Conservation (phyloP, 306 rosid genomes). For the Acacia melanoxylon region DNA sequence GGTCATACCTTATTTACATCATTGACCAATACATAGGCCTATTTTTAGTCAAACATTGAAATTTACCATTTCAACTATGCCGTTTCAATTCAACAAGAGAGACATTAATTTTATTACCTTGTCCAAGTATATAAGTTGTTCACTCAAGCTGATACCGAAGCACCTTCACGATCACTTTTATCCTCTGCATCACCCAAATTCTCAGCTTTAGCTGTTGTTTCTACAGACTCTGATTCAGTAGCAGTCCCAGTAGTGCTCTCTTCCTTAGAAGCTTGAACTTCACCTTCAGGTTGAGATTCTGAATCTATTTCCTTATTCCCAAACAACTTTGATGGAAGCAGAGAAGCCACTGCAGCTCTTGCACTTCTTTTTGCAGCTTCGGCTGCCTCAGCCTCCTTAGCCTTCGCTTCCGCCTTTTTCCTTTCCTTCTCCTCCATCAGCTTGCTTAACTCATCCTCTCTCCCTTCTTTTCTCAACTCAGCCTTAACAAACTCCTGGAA, state of each 20-base stretch:
- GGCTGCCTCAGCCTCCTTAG: constrained; percentile 88
- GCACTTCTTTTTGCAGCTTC: constrained; percentile 90
- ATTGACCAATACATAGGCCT: background rate
- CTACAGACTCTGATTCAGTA: constrained; percentile 36
- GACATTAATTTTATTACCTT: background rate
- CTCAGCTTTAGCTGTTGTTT: constrained; percentile 27
- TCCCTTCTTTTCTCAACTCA: constrained; percentile 79
- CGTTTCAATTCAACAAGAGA: background rate
- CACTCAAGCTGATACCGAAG: constrained; percentile 26
- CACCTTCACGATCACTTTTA: constrained; percentile 41
- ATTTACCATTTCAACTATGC: background rate
- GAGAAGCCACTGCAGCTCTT: constrained; percentile 74
- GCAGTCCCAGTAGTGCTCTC: constrained; percentile 23
- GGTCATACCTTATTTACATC: background rate
- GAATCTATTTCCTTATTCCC: constrained; percentile 59
- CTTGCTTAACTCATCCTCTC: constrained; percentile 78
- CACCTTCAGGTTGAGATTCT: constrained; percentile 45
- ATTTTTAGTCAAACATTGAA: background rate
- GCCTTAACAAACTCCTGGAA: constrained; percentile 82
- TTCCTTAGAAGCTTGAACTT: constrained; percentile 23
- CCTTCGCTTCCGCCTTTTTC: constrained; percentile 92
- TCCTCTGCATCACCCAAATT: constrained; percentile 30
- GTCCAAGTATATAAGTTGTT: background rate
- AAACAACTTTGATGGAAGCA: constrained; percentile 80
- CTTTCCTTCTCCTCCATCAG: constrained; percentile 94